phyloP scores from a whole-genome alignment of 129 eudicot genomes.

The Pseudognaphalium luteoalbum region DNA sequence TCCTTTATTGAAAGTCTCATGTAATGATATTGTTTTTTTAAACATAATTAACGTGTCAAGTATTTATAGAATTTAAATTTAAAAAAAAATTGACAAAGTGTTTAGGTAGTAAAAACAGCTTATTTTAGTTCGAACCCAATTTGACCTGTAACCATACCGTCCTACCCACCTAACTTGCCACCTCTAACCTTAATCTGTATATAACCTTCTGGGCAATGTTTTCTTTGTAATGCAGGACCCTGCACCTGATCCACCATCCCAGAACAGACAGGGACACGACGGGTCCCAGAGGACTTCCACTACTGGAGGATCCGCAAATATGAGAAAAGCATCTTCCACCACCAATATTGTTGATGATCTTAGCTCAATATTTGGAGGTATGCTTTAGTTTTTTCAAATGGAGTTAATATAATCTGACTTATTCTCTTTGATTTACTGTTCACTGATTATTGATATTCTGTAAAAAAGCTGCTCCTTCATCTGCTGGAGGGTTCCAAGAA shows the following conservation, averaged over 20 bases:
- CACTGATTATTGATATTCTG: constrained; percentile 25
- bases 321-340: constrained; percentile 83
- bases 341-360: constrained; percentile 87
- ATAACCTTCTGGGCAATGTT: constrained; percentile 9
- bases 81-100: neutral
- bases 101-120: no score
- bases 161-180: neutral
- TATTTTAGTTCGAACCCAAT: neutral
- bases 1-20: neutral
- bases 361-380: constrained; percentile 95
- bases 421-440: constrained; percentile 9
- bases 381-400: neutral
- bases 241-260: constrained; percentile 51
- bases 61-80: no score
- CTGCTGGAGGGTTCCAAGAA: constrained; percentile 72
- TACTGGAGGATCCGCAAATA: constrained; percentile 60
- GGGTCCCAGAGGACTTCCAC: constrained; percentile 54
- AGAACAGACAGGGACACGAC: constrained; percentile 63
- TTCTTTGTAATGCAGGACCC: constrained; percentile 29
- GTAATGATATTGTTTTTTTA: neutral
- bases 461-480: constrained; percentile 61
- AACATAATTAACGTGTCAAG: neutral
- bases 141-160: neutral
- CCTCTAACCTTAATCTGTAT: neutral
- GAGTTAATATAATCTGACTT: neutral